Conservation (phyloP, 2,329 filamentous ascomycete species). For the Leptoxyphium fumago region DNA sequence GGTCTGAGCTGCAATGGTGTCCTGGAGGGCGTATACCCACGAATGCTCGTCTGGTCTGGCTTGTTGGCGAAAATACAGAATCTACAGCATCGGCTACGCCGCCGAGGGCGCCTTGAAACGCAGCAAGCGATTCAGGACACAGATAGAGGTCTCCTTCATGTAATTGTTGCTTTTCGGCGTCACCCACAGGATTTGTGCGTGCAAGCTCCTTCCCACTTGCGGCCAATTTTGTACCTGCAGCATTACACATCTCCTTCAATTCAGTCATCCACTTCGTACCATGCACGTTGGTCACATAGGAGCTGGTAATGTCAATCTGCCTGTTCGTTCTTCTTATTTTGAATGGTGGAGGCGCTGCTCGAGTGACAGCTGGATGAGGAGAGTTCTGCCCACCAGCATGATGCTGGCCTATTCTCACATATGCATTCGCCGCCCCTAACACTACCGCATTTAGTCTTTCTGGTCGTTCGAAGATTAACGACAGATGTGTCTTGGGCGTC, state of each 20-base stretch:
- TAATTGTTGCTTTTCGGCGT: constrained; percentile 44
- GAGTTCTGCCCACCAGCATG: constrained; percentile 57
- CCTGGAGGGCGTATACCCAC: constrained; percentile 86
- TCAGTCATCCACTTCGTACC: constrained; percentile 90
- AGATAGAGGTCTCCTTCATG: constrained; percentile 88
- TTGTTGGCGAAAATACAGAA: constrained; percentile 50
- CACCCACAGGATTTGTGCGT: constrained; percentile 26
- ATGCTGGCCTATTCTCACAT: constrained; percentile 74
- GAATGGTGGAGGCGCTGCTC: constrained; percentile 52
- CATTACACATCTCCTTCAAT: constrained; percentile 67
- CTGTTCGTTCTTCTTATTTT: constrained; percentile 70
- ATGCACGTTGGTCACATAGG: constrained; percentile 79
- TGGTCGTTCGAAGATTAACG: constrained; percentile 80
- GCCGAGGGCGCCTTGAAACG: constrained; percentile 80
- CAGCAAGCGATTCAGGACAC: constrained; percentile 69
- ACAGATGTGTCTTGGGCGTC: constrained; percentile 54
- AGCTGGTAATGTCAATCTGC: constrained; percentile 53
- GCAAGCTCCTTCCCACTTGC: constrained; percentile 63
- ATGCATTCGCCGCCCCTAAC: constrained; percentile 70
- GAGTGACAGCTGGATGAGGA: constrained; percentile 44
- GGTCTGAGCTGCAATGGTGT: constrained; percentile 81
- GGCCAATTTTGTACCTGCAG: constrained; percentile 64
- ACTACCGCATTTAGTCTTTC: constrained; percentile 77
- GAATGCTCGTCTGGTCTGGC: constrained; percentile 47
- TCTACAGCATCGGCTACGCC: constrained; percentile 91